Evolutionary conservation across 2,329 filamentous ascomycete species (phyloP), one percentile per base, ranked within the genome.

Genomic region (Cladosporium sp.): DNA sequence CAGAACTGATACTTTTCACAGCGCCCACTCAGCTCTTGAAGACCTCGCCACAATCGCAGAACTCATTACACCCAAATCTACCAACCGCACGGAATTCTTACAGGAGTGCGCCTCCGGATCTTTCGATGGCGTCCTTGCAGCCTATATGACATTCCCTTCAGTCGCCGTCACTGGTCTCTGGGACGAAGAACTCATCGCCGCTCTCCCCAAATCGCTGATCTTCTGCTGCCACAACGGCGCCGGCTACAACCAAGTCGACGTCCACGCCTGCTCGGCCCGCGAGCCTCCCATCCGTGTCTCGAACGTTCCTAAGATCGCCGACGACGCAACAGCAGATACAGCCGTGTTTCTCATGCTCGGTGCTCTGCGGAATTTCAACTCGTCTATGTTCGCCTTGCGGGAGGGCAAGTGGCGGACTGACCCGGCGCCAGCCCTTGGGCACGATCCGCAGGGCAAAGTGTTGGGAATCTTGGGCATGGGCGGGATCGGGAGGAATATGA

Each of bases 381-480:
- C 79, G 1, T 80, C 83, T 51, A 88, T 94, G 79, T 68, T 79
- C 3, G 78, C 81, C 12, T 78, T 93, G 9, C 83, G 90, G 35
- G 76, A 80, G 20, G 85, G 86, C 0, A 75, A 83, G 58, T 95
- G 89, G 87, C 80, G 83, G 53, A 88, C 88, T 3, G 70, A 72
- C 4, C 74, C 76, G 0, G 69, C 73, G 6, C 76, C 78, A 2
- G 34, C 19, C 5, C 79, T 85, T 0, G 90, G 90, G 12, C 88
- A 89, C 68, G 90, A 94, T 67, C 90, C 90, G 1, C 80, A 89
- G 71, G 89, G 88, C 35, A 94, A 93, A 72, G 77, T 86, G 1
- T 78, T 95, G 4, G 90, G 90, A 0, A 91, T 95, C 59, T 71
- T 95, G 39, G 90, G 90, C 6, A 93, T 94, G 89, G 90, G 90